Conservation (phyloP, 2,329 filamentous ascomycete species). For the Talaromyces sp. region DNA sequence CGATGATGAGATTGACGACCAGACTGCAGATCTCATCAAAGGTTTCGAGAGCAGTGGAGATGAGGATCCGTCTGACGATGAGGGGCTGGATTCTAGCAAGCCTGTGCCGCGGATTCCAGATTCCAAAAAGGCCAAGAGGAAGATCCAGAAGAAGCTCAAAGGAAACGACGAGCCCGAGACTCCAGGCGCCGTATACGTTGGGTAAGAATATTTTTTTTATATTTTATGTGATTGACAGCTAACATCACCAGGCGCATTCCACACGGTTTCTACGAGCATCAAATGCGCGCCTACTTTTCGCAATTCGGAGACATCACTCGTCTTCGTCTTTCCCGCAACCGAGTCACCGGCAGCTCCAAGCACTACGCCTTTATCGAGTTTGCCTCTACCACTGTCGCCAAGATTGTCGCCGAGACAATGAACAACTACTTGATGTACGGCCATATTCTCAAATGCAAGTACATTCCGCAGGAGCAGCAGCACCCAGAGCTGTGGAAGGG, state of each 20-base stretch:
- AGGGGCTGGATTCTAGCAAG: constrained; percentile 41
- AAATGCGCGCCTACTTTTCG: constrained; percentile 88
- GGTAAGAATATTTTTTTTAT: constrained; percentile 34
- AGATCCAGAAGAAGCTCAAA: constrained; percentile 47
- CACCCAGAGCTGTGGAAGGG: constrained; percentile 83
- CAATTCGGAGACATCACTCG: constrained; percentile 82
- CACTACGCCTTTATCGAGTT: constrained; percentile 97
- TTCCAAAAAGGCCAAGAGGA: constrained; percentile 43
- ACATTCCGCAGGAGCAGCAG: constrained; percentile 68
- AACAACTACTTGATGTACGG: constrained; percentile 95
- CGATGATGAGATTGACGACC: constrained; percentile 32
- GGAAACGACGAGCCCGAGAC: constrained; percentile 38
- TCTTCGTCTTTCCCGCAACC: constrained; percentile 83
- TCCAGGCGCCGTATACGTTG: constrained; percentile 81
- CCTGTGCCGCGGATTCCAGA: constrained; percentile 39
- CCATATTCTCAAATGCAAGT: constrained; percentile 83
- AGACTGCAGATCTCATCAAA: constrained; percentile 48
- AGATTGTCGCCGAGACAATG: constrained; percentile 93
- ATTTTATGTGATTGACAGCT: constrained; percentile 12
- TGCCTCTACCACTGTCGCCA: constrained; percentile 66
- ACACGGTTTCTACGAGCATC: constrained; percentile 93
- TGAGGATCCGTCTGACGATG: constrained; percentile 40
- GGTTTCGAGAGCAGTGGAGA: constrained; percentile 53
- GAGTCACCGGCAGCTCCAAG: constrained; percentile 82
- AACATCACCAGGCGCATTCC: constrained; percentile 60